phyloP scores from a whole-genome alignment of 306 rosid species.

The Begonia peltatifolia region DNA sequence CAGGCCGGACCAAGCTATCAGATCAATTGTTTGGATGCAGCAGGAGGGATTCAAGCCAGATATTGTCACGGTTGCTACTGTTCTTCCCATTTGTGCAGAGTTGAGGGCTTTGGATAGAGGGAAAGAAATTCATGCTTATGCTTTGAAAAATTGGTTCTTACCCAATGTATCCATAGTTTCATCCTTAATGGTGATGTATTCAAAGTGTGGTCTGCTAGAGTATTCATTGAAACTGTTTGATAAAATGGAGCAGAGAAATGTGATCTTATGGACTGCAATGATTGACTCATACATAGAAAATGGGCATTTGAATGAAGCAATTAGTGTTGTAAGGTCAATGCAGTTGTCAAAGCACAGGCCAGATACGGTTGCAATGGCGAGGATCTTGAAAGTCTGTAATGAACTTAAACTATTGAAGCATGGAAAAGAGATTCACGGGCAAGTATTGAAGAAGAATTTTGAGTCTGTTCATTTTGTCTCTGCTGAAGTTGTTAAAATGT shows the following conservation, averaged over 20 bases:
- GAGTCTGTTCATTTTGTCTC: slow-evolving; percentile 41
- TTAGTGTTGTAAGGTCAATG: slow-evolving; percentile 48
- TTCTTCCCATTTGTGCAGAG: slow-evolving; percentile 62
- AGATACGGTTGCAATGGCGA: slow-evolving; percentile 47
- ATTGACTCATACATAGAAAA: slow-evolving; percentile 46
- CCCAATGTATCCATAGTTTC: slow-evolving; percentile 53
- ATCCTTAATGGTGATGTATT: slow-evolving; percentile 65
- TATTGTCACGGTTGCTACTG: slow-evolving; percentile 52
- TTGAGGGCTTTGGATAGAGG: slow-evolving; percentile 48
- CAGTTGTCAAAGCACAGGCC: slow-evolving; percentile 51
- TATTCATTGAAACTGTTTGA: slow-evolving; percentile 40
- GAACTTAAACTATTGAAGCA: slow-evolving; percentile 35
- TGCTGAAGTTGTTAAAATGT: slow-evolving; percentile 47
- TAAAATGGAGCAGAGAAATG: slow-evolving; percentile 36
- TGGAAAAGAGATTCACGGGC: slow-evolving; percentile 73
- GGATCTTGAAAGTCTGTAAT: slow-evolving; percentile 44
- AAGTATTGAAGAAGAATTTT: slow-evolving; percentile 41
- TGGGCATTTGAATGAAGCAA: slow-evolving; percentile 30
- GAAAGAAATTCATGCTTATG: slow-evolving; percentile 69
- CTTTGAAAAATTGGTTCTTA: slow-evolving; percentile 54
- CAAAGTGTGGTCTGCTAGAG: slow-evolving; percentile 45
- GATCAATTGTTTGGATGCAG: slow-evolving; percentile 82
- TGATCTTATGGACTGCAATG: slow-evolving; percentile 75
- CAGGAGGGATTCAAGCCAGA: slow-evolving; percentile 83
- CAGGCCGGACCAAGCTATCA: slow-evolving; percentile 59